phyloP scores from a whole-genome alignment of 108 stramenopile species.

The Fragilaria crotonensis region DNA sequence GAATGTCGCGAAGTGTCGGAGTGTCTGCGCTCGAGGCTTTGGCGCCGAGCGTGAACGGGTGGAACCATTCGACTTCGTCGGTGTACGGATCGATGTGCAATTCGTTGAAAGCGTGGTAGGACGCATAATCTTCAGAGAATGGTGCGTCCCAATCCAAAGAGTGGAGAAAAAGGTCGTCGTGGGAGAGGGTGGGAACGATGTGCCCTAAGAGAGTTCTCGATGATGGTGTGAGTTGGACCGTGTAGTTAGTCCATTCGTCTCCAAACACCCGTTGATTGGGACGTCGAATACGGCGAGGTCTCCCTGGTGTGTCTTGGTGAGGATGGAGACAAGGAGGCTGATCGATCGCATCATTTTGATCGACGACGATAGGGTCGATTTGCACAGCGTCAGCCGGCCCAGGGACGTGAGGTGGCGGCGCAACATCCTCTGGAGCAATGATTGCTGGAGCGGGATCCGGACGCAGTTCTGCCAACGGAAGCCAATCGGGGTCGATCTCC shows the following conservation, averaged over 20 bases:
- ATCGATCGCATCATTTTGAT: neutral
- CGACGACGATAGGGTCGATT: neutral
- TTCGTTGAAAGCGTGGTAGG: neutral
- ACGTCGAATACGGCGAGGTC: too few relatives aligned
- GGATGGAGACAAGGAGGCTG: neutral
- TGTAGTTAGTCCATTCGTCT: too few relatives aligned
- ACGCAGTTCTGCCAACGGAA: neutral
- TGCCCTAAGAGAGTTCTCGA: neutral
- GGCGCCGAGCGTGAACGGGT: constrained; percentile 3
- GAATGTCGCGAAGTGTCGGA: constrained; percentile 6
- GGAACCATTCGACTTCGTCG: neutral
- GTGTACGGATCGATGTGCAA: neutral
- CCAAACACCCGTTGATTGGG: too few relatives aligned
- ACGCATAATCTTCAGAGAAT: too few relatives aligned
- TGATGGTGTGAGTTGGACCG: too few relatives aligned
- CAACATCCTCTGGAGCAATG: too few relatives aligned
- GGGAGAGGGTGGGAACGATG: neutral
- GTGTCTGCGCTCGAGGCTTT: constrained; percentile 12
- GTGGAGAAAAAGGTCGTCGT: too few relatives aligned
- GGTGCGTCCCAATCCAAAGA: too few relatives aligned
- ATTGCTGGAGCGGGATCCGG: neutral
- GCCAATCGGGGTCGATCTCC: constrained; percentile 6
- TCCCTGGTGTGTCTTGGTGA: neutral
- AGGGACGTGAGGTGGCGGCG: too few relatives aligned
- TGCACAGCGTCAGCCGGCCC: neutral